Percentiles rank a stretch among this genome's conserved stretches.
phyloP scores from a whole-genome alignment of 1,284 basidiomycete genomes.

The Coniferiporia sulphurascens region DNA sequence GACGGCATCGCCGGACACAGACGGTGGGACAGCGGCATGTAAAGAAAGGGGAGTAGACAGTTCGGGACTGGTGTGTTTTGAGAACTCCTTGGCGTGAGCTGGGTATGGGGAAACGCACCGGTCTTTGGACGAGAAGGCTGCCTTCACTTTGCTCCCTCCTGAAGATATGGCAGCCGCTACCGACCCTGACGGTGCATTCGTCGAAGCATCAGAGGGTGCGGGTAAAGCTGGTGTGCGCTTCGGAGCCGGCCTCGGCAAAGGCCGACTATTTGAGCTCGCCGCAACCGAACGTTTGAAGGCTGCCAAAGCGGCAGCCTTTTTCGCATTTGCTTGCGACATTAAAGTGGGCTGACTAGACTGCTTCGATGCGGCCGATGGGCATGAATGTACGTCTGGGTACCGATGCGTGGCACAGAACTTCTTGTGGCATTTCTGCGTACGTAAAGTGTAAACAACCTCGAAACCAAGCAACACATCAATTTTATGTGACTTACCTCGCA shows the following conservation, averaged over 20 bases:
- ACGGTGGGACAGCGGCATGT: not conserved
- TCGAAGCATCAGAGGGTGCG: not conserved
- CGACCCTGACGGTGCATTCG: not conserved
- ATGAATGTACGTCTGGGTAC: slow-evolving; percentile 11
- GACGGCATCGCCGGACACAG: not conserved
- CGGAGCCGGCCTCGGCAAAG: not conserved
- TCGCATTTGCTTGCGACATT: slow-evolving; percentile 10
- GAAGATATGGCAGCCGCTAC: not conserved
- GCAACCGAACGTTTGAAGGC: slow-evolving; percentile 13
- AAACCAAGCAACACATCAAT: not conserved
- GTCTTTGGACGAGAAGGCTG: slow-evolving; percentile 6
- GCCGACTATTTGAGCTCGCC: not conserved
- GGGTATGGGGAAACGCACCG: slow-evolving; percentile 10
- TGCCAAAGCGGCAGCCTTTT: slow-evolving; percentile 15
- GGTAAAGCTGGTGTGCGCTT: not conserved
- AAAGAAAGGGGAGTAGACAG: not conserved
- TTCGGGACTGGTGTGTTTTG: slow-evolving; percentile 17
- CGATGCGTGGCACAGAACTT: slow-evolving; percentile 17
- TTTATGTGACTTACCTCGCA: slow-evolving; percentile 54
- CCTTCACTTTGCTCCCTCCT: not conserved
- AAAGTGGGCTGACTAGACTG: not conserved
- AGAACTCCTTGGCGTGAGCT: slow-evolving; percentile 14
- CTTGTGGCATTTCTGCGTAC: slow-evolving; percentile 13
- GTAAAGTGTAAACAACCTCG: not conserved
- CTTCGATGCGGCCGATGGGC: not conserved